Percentiles rank a stretch among this genome's conserved stretches.
phyloP scores from a whole-genome alignment of 1,284 basidiomycete genomes.

The Polyporus tsugae region DNA sequence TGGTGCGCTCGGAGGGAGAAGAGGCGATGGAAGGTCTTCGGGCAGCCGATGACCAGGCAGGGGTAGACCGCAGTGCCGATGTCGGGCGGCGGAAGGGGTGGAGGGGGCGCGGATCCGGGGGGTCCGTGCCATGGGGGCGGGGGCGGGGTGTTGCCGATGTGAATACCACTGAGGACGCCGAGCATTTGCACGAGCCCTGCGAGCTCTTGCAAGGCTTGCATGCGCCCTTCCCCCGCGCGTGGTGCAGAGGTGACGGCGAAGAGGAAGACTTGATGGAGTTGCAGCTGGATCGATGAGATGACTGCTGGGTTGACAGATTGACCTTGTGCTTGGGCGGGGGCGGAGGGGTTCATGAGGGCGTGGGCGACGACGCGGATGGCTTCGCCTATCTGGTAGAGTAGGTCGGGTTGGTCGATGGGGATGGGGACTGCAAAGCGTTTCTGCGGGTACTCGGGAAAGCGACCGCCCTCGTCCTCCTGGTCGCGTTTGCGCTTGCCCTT shows the following conservation, averaged over 20 bases:
- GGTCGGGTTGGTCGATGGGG: slow-evolving; percentile 39
- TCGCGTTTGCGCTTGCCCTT: slow-evolving; percentile 76
- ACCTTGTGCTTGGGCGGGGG: slow-evolving; percentile 38
- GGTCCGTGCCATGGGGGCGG: slow-evolving; percentile 37
- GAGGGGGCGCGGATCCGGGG: slow-evolving; percentile 36
- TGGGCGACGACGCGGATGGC: slow-evolving; percentile 63
- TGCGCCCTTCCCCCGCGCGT: slow-evolving; percentile 58
- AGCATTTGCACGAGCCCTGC: slow-evolving; percentile 79
- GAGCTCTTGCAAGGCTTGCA: slow-evolving; percentile 69
- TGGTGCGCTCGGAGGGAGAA: slow-evolving; percentile 75
- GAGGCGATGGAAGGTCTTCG: slow-evolving; percentile 70
- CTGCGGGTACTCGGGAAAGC: slow-evolving; percentile 39
- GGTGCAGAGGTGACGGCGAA: slow-evolving; percentile 75
- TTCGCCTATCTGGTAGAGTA: slow-evolving; percentile 61
- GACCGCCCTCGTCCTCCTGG: slow-evolving; percentile 55
- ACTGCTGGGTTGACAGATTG: slow-evolving; percentile 59
- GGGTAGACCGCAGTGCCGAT: slow-evolving; percentile 80
- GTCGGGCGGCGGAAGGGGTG: slow-evolving; percentile 48
- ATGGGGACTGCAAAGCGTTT: slow-evolving; percentile 52
- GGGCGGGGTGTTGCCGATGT: slow-evolving; percentile 58
- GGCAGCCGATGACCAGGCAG: slow-evolving; percentile 66
- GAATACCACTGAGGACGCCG: slow-evolving; percentile 76
- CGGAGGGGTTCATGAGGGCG: slow-evolving; percentile 50
- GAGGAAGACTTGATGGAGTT: slow-evolving; percentile 76
- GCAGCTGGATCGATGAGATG: slow-evolving; percentile 70